Evolutionary conservation across 176 grass and related monocot genomes (phyloP).

Genomic region (Rhynchospora tenuis): DNA sequence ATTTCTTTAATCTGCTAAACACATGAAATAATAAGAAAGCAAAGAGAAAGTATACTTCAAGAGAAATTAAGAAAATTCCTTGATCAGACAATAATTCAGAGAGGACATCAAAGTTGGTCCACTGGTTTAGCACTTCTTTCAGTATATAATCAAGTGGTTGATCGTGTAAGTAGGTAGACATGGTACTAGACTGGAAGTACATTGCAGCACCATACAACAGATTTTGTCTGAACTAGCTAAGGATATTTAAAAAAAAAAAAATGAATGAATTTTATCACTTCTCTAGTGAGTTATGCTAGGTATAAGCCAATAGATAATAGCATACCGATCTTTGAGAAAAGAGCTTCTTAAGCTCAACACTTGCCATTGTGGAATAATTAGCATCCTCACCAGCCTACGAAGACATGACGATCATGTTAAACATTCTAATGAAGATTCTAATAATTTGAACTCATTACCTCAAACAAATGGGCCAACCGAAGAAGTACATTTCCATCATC

Average conservation of each 20-base stretch:
- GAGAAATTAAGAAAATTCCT: neutral
- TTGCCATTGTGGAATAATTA: conserved; percentile 52
- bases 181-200: neutral
- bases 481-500: conserved; percentile 74
- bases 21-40: conserved; percentile 2
- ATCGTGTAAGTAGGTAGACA: neutral
- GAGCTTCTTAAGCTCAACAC: conserved; percentile 63
- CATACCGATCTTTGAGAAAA: conserved; percentile 57
- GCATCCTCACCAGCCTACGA: conserved; percentile 48
- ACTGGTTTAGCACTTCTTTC: neutral
- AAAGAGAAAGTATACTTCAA: neutral
- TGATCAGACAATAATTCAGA: neutral
- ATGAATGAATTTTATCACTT: neutral
- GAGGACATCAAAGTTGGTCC: neutral
- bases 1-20: conserved; percentile 60
- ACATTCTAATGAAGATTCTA: conserved; percentile 1
- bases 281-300: neutral
- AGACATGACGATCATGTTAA: conserved; percentile 7
- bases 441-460: conserved; percentile 36
- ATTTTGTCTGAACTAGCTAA: neutral
- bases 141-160: neutral
- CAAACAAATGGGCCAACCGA: conserved; percentile 75
- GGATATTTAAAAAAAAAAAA: neutral
- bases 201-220: neutral
- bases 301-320: conserved; percentile 1